These are phyloP conservation scores for Ascochyta lentis DNA, from an alignment of 2,329 filamentous ascomycete species.

Conservation along the genomic window DNA sequence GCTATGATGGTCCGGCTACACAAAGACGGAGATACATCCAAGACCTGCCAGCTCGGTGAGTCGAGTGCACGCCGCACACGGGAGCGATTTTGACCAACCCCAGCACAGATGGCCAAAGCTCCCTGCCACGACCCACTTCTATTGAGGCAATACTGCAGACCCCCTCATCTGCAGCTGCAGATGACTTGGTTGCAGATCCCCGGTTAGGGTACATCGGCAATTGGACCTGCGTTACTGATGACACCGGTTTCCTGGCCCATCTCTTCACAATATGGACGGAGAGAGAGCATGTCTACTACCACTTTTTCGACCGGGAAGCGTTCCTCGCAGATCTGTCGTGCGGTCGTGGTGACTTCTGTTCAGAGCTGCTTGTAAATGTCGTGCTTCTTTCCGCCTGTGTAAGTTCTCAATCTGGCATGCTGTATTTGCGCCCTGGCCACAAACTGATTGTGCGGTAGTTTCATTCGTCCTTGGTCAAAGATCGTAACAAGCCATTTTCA, in stretches of 20 bases:
- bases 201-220: conserved; percentile 25
- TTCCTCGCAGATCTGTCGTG: conserved; percentile 40
- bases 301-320: conserved; percentile 40
- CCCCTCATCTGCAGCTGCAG: conserved; percentile 6
- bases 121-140: conserved; percentile 24
- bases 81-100: conserved; percentile 37
- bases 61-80: conserved; percentile 5
- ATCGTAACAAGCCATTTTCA: conserved; percentile 37
- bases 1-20: conserved; percentile 26
- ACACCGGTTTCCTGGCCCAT: conserved; percentile 27
- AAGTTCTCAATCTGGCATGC: conserved; percentile 13
- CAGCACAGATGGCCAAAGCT: conserved; percentile 36
- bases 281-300: conserved; percentile 38
- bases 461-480: conserved; percentile 32
- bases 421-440: neutral
- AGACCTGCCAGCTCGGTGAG: conserved; percentile 39
- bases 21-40: conserved; percentile 36
- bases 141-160: conserved; percentile 32
- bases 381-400: conserved; percentile 41
- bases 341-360: conserved; percentile 37
- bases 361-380: conserved; percentile 39
- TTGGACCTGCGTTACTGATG: conserved; percentile 35
- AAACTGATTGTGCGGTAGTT: conserved; percentile 26
- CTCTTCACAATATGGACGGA: conserved; percentile 37
- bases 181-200: conserved; percentile 23